Conservation (phyloP, 2,329 filamentous ascomycete species). For the Ophiocordyceps camponoti-floridani region DNA sequence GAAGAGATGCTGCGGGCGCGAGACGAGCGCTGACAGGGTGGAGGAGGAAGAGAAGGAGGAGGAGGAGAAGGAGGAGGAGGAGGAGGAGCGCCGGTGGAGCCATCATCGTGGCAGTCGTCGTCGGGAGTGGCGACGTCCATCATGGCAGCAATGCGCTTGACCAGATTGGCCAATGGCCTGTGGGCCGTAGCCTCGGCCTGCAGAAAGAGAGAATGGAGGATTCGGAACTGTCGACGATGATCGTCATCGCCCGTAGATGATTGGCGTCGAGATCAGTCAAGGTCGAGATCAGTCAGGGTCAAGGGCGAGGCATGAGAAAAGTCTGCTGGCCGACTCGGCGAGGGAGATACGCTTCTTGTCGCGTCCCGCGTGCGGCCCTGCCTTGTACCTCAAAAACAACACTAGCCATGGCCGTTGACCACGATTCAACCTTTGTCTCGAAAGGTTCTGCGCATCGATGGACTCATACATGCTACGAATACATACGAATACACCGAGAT, state of each 20-base stretch:
- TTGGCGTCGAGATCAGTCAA: neutral
- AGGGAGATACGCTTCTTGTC: neutral
- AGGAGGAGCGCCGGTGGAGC: neutral
- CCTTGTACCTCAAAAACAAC: too few relatives aligned
- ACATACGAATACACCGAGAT: neutral
- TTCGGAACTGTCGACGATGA: neutral
- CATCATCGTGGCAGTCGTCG: neutral
- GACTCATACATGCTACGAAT: neutral
- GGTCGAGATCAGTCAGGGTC: neutral
- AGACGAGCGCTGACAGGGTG: slow-evolving; percentile 4
- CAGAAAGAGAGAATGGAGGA: neutral
- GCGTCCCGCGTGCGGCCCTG: too few relatives aligned
- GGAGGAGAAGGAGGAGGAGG: neutral
- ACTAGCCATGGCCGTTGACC: too few relatives aligned
- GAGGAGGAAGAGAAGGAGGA: neutral
- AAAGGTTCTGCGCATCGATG: neutral
- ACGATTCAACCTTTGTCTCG: too few relatives aligned
- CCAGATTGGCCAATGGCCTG: too few relatives aligned
- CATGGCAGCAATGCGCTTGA: neutral
- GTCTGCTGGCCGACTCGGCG: neutral
- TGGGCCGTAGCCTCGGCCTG: neutral
- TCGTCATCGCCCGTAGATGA: neutral
- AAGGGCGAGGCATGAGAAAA: neutral
- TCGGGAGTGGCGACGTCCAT: neutral
- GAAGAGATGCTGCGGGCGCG: slow-evolving; percentile 25